phyloP scores from a whole-genome alignment of 805 yeast species.

The Pichia scutulata region DNA sequence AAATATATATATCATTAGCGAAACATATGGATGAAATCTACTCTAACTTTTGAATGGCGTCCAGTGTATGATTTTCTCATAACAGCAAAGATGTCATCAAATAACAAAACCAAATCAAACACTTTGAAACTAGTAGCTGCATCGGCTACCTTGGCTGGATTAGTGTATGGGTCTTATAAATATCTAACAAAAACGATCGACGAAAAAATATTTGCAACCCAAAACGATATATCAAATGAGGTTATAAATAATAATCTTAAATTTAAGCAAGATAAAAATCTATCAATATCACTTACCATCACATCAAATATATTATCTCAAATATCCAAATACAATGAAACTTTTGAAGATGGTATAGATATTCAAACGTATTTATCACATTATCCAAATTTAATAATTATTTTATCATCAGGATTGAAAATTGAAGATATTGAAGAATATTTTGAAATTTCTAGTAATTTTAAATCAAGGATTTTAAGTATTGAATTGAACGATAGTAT shows the following conservation, averaged over 20 bases:
- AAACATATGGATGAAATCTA: no score
- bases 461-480: constrained; percentile 31
- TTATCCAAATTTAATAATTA: constrained; percentile 19
- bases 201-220: background rate
- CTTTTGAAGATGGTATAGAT: constrained; percentile 8
- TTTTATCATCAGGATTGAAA: constrained; percentile 23
- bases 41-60: no score
- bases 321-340: constrained; percentile 7
- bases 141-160: background rate
- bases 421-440: constrained; percentile 12
- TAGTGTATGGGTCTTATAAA: background rate
- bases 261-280: constrained; percentile 4
- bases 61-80: no score
- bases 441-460: constrained; percentile 16
- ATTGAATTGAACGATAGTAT: constrained; percentile 43
- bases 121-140: background rate
- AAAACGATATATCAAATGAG: background rate
- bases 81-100: background rate
- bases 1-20: no score
- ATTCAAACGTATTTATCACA: constrained; percentile 7
- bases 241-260: background rate
- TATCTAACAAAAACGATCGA: background rate
- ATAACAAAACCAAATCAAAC: background rate
- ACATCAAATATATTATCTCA: constrained; percentile 7
- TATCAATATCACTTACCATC: constrained; percentile 17